Evolutionary conservation across 805 yeast genomes (phyloP), one percentile per base, ranked within the genome.

Genomic region (Ogataea paradorogensis): DNA sequence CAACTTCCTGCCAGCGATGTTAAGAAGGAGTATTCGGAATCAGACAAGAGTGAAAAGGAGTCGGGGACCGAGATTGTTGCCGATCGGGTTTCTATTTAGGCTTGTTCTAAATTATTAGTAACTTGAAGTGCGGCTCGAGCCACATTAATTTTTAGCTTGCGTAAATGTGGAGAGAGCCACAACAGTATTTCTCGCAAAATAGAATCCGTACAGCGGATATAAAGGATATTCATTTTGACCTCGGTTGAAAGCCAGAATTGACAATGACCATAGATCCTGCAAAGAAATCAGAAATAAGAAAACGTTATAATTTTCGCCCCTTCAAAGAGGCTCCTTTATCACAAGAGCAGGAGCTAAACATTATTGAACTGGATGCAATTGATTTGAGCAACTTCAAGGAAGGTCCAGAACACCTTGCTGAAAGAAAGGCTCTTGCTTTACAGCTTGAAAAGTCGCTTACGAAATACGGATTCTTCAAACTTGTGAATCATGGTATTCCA

Each of bases 381-480:
- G 25, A 23, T 7, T 23, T 23, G 25, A 23, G 25, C 7, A 23
- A 23, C 4, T 9, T 23, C 25, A 18, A 18, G 20, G 25, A 23
- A 9, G n/a, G 25, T 7, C 25, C 25, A 23, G n/a, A 23, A 18
- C 20, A 18, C 6, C 20, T 18, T 6, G 4, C 20, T 23, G 25
- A 9, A 23, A 4, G 25, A 7, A 5, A 23, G 9, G 25, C 30
- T 9, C 54, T 71, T 27, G 76, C 76, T 1, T 42, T 36, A 1
- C 58, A 61, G 33, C 53, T 72, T 9, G 74, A 71, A 41, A 49
- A 52, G 20, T 65, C 76, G 0, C 48, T 72, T 18, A 57, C 68
- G 2, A 63, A 69, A 1, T 62, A 65, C 38, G 77, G 77, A 1
- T 72, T 72, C 47, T 68, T 71, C 55, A 65, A 66, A 22, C 42